phyloP scores from a whole-genome alignment of 768 basidiomycete genomes.

The Clitopilus hobsonii region DNA sequence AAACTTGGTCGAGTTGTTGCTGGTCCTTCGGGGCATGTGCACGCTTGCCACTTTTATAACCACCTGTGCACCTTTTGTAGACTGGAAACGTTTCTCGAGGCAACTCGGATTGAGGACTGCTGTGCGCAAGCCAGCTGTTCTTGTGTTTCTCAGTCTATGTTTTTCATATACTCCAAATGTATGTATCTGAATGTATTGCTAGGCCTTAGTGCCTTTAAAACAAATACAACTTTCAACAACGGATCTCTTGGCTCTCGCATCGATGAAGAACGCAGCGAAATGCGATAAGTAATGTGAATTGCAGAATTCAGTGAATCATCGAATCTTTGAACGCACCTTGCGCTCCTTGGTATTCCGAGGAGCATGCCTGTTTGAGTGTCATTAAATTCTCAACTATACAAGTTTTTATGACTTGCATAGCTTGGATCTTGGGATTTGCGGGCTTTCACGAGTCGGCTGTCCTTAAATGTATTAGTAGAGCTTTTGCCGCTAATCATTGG shows the following conservation, averaged over 20 bases:
- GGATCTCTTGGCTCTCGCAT: conserved; percentile 78
- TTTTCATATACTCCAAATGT: conserved; percentile 26
- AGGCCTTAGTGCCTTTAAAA: conserved; percentile 29
- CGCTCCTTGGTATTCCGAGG: conserved; percentile 70
- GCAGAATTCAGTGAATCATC: conserved; percentile 80
- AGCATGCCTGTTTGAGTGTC: conserved; percentile 78
- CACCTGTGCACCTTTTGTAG: conserved; percentile 45
- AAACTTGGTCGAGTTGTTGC: conserved; percentile 25
- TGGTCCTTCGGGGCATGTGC: conserved; percentile 33
- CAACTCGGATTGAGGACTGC: conserved; percentile 11
- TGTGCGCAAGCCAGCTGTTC: conserved; percentile 4
- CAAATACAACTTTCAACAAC: conserved; percentile 42
- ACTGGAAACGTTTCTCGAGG: conserved; percentile 15
- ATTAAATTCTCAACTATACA: conserved; percentile 45
- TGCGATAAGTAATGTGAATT: conserved; percentile 83
- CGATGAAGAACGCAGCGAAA: conserved; percentile 80
- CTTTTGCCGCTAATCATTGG: conserved; percentile 5
- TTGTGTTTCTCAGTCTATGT: conserved; percentile 21
- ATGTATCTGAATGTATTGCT: conserved; percentile 22
- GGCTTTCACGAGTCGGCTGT: conserved; percentile 14
- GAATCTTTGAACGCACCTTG: conserved; percentile 83
- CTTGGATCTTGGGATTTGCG: conserved; percentile 16
- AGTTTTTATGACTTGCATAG: conserved; percentile 64
- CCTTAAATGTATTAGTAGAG: conserved; percentile 8
- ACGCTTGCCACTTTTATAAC: conserved; percentile 49